These are phyloP conservation scores for Pinus tabuliformis DNA, from an alignment of 75 land plant species.

Conservation along the genomic window DNA sequence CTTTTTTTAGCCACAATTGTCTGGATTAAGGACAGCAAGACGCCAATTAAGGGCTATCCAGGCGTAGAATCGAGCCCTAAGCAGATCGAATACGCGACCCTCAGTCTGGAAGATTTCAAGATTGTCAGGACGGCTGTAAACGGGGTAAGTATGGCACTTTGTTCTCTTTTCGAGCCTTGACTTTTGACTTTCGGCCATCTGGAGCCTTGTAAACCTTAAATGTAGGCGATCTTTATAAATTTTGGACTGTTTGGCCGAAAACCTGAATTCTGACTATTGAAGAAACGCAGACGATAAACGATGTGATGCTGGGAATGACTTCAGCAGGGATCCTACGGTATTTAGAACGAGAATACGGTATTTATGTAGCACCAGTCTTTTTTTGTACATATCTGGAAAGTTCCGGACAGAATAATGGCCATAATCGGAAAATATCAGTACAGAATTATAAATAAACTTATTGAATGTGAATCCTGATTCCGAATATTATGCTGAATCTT, in stretches of 20 bases:
- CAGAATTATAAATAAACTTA: no score
- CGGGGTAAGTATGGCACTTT: conserved; percentile 29
- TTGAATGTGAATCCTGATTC: not conserved
- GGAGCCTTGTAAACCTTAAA: not conserved
- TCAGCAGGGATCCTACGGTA: conserved; percentile 70
- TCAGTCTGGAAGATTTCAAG: conserved; percentile 61
- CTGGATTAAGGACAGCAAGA: conserved; percentile 58
- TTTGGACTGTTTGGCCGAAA: not conserved
- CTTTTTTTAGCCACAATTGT: conserved; percentile 29
- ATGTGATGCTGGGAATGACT: conserved; percentile 7
- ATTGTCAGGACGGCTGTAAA: conserved; percentile 48
- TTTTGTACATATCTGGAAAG: not conserved
- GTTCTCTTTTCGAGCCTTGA: not conserved
- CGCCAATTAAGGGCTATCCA: conserved; percentile 57
- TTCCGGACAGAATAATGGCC: not conserved
- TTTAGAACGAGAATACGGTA: conserved; percentile 42
- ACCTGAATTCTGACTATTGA: no score
- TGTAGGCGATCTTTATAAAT: not conserved
- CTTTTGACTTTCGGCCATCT: not conserved
- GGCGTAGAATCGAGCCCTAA: conserved; percentile 55
- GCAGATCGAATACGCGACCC: conserved; percentile 30
- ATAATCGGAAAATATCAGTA: not conserved
- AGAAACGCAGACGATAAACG: no score
- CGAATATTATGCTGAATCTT: not conserved
- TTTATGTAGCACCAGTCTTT: not conserved